A percentile compares a stretch with the other conserved stretches of the same genome.
Evolutionary conservation across 371 early-diverging fungal species (phyloP).

Genomic region (Apophysomyces trapeziformis): DNA sequence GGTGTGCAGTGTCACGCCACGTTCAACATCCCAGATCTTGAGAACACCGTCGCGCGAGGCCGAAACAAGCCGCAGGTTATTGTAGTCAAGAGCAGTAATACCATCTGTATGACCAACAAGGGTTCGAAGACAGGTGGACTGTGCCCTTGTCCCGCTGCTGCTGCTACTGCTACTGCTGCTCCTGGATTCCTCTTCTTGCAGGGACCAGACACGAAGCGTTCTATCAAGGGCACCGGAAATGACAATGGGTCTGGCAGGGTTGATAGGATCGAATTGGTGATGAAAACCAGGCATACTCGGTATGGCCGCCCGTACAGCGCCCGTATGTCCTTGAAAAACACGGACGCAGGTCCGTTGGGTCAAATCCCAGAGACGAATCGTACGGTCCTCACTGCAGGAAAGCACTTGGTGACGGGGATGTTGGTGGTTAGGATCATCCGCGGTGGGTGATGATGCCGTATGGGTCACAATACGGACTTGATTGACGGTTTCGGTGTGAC

Average conservation of each 20-base stretch:
- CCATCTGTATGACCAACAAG: conserved; percentile 87
- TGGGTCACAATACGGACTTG: conserved; percentile 64
- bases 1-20: conserved; percentile 73
- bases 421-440: too few species aligned
- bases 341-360: conserved; percentile 62
- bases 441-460: too few species aligned
- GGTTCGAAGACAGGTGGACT: conserved; percentile 65
- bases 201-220: conserved; percentile 83
- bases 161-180: too few species aligned
- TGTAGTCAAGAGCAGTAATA: conserved; percentile 83
- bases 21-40: conserved; percentile 91
- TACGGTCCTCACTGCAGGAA: conserved; percentile 77
- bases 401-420: conserved; percentile 54
- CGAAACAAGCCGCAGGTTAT: conserved; percentile 85
- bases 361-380: conserved; percentile 82
- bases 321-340: conserved; percentile 74
- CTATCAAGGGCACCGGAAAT: conserved; percentile 85
- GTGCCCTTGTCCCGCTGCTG: background rate
- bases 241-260: conserved; percentile 46
- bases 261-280: conserved; percentile 27
- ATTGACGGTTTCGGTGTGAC: conserved; percentile 84
- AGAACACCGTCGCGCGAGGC: conserved; percentile 86
- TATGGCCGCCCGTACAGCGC: conserved; percentile 67
- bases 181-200: conserved; percentile 58
- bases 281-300: conserved; percentile 8